A percentile compares a stretch with the other conserved stretches of the same genome.
These are phyloP conservation scores for Pseudonitzschia multiseries DNA, from an alignment of 108 stramenopile species.

Conservation along the genomic window DNA sequence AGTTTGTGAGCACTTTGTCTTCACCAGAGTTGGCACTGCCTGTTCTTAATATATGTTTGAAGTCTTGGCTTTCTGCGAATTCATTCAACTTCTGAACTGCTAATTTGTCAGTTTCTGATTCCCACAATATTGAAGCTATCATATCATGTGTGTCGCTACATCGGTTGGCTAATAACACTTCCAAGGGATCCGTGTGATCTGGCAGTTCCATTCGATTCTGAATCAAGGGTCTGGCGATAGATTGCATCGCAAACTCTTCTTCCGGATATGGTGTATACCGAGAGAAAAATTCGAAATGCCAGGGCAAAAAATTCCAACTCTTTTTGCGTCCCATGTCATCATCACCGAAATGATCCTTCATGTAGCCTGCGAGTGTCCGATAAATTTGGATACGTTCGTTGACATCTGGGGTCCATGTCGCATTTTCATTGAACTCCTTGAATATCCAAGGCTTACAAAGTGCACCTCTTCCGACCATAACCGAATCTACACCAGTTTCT, in stretches of 20 bases:
- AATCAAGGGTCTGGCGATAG: conserved; percentile 26
- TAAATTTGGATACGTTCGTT: conserved; percentile 39
- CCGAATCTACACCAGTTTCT: conserved; percentile 36
- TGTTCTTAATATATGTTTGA: conserved; percentile 21
- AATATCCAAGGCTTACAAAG: conserved; percentile 51
- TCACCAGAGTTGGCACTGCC: neutral
- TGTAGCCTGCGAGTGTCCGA: conserved; percentile 32
- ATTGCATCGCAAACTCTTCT: conserved; percentile 9
- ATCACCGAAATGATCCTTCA: conserved; percentile 49
- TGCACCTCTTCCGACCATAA: conserved; percentile 55
- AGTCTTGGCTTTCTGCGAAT: conserved; percentile 34
- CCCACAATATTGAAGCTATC: conserved; percentile 41
- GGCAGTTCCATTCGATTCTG: conserved; percentile 25
- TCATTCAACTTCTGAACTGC: conserved; percentile 25
- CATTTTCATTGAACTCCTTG: conserved; percentile 21
- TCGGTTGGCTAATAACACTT: conserved; percentile 29
- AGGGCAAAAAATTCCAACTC: conserved; percentile 49
- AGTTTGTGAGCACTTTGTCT: conserved; percentile 22
- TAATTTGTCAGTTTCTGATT: conserved; percentile 12
- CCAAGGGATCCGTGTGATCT: conserved; percentile 29
- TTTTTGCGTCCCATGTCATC: conserved; percentile 45
- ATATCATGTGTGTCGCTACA: conserved; percentile 25
- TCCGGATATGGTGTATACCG: conserved; percentile 35
- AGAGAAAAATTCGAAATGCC: conserved; percentile 51
- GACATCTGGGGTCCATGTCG: conserved; percentile 23